Base-by-base conservation (phyloP, 2,329 filamentous ascomycete species). In the Tympanopsis confertula region DNA sequence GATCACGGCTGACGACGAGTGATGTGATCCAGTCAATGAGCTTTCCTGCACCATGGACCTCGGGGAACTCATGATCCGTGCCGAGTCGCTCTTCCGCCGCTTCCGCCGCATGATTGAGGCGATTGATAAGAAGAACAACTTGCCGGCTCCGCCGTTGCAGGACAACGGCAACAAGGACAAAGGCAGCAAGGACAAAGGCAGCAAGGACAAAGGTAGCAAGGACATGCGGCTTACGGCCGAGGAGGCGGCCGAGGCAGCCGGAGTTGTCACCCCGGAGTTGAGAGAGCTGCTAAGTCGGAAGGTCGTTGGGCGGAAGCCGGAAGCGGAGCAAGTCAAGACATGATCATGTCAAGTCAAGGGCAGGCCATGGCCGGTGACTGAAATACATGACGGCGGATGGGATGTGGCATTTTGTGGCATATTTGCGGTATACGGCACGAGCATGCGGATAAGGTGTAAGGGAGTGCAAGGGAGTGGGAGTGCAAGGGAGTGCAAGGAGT, bases 31-130 rank as follows among this genome's bases (percentile, higher is more conserved):
- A 91, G 86, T 98, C 50, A 98, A 98, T 53, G 91, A 98, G 55
- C 74, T 98, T 1, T 93, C 86, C 4, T 83, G 82, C 45, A 93
- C 82, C 2, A 96, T 96, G 52, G 89, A 98, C 48, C 73, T 98
- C 1, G 74, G 87, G 38, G 81, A 82, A 1, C 93, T 86, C 0
- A 72, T 96, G n/a, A 78, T 94, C 42, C 77, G 88, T 20, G 91
- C 91, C 12, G 91, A 98, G 59, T 74, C 78, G 0, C 74, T 98
- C 3, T 98, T 93, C 66, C 78, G 76, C 44, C 79, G 84, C 36
- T 98, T 94, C 59, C 81, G 91, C 50, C 74, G 87, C 32, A 81
- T 86, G 2, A 82, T 98, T 10, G 86, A 96, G 51, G 83, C 86
- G 1, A 81, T 94, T 24, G 91, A 98, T 58, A 89, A 89, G 62